Conservation (phyloP, 139 green algal genomes). For the Yamagishiella unicocca region DNA sequence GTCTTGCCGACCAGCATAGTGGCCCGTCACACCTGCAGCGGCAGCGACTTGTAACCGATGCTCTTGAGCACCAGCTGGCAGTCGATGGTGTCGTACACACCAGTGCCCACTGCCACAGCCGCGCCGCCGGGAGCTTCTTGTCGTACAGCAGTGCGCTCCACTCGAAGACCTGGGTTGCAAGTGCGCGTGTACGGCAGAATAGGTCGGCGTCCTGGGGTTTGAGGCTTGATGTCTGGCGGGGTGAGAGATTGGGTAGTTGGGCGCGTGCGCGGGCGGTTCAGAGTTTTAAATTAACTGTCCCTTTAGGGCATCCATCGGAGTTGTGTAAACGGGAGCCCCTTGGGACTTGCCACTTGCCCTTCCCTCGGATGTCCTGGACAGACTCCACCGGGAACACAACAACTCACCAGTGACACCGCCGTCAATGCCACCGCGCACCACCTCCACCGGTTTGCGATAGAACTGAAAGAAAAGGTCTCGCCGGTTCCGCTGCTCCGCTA, state of each 20-base stretch:
- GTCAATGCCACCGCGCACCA: constrained; percentile 46
- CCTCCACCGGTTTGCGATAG: constrained; percentile 72
- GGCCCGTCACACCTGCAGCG: constrained; percentile 56
- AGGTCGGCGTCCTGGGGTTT: too few species aligned
- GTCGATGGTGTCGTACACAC: constrained; percentile 69
- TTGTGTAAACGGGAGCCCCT: too few species aligned
- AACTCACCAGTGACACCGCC: constrained; percentile 11
- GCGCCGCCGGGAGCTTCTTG: not conserved
- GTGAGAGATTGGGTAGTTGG: too few species aligned
- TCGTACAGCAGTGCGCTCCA: constrained; percentile 59
- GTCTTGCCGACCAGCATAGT: not conserved
- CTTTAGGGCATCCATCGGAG: too few species aligned
- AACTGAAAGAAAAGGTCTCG: constrained; percentile 83
- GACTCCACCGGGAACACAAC: too few species aligned
- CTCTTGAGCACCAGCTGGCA: constrained; percentile 84
- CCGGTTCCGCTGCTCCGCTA: not conserved
- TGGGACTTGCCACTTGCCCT: too few species aligned
- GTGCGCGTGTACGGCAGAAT: too few species aligned
- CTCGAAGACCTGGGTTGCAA: constrained; percentile 22
- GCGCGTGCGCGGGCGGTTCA: too few species aligned
- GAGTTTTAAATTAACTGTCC: too few species aligned
- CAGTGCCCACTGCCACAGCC: constrained; percentile 71
- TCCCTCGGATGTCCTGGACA: too few species aligned
- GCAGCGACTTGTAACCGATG: constrained; percentile 86
- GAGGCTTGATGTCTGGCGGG: too few species aligned